Percentiles rank a stretch among this genome's conserved stretches.
Evolutionary conservation across 192 early-diverging fungal genomes (phyloP).

Genomic region (Coemansia biformis): DNA sequence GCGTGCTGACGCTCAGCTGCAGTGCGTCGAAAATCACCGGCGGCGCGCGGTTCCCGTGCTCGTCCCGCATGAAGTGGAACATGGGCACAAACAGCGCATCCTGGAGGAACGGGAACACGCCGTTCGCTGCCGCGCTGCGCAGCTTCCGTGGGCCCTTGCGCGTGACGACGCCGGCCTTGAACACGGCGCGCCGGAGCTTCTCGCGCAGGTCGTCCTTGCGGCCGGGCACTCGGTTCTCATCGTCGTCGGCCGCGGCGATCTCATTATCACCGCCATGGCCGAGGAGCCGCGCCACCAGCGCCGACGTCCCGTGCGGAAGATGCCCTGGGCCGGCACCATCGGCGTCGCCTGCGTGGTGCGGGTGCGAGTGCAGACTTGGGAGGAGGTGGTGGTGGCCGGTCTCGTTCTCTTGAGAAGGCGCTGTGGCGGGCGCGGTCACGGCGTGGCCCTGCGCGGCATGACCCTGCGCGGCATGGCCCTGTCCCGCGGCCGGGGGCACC

Average conservation of each 20-base stretch:
- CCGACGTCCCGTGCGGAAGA: background rate
- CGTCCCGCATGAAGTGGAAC: slow-evolving; percentile 51
- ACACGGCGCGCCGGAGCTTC: slow-evolving; percentile 45
- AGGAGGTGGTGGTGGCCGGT: background rate
- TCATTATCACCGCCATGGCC: background rate
- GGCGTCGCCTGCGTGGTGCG: background rate
- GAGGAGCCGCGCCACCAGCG: slow-evolving; percentile 2
- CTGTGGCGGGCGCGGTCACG: no score
- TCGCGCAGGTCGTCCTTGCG: slow-evolving; percentile 17
- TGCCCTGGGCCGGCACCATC: background rate
- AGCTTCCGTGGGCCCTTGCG: slow-evolving; percentile 34
- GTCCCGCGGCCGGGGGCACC: background rate
- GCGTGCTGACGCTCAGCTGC: slow-evolving; percentile 28
- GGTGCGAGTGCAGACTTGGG: background rate
- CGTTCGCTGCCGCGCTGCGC: slow-evolving; percentile 28
- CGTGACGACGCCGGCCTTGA: slow-evolving; percentile 44
- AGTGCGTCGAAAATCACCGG: slow-evolving; percentile 53
- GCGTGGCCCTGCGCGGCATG: no score
- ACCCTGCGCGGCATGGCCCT: no score
- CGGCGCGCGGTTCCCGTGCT: slow-evolving; percentile 45
- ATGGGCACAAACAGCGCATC: slow-evolving; percentile 52
- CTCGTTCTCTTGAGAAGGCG: background rate
- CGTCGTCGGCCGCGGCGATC: slow-evolving; percentile 5
- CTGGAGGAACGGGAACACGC: slow-evolving; percentile 51
- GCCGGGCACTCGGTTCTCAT: background rate